phyloP scores from a whole-genome alignment of 2,329 filamentous ascomycete genomes.

The Raffaelea arxii region DNA sequence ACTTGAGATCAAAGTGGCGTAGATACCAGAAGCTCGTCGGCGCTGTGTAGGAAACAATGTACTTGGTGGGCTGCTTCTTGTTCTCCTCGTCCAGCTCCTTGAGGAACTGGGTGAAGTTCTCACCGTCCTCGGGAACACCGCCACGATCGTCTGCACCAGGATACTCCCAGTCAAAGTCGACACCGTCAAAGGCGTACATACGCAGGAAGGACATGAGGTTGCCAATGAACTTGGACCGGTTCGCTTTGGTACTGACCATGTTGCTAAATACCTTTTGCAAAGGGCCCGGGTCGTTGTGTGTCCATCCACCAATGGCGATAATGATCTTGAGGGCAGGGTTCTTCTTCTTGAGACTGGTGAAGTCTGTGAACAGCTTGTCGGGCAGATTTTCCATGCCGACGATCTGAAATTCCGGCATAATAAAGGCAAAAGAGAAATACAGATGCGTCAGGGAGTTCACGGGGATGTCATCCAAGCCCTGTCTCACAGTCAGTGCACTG shows the following conservation, averaged over 20 bases:
- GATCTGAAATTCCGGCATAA: background rate
- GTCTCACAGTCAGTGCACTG: no score
- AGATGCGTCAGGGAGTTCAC: background rate
- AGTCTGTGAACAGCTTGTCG: background rate
- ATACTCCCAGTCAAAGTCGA: conserved; percentile 17
- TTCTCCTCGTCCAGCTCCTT: conserved; percentile 26
- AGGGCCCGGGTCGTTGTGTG: background rate
- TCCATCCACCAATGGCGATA: background rate
- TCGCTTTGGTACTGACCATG: background rate
- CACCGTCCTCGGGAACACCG: conserved; percentile 10
- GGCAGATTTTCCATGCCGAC: background rate
- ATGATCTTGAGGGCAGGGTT: background rate
- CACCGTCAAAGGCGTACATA: conserved; percentile 15
- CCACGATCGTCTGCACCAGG: conserved; percentile 15
- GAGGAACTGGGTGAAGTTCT: conserved; percentile 12
- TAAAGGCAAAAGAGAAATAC: background rate
- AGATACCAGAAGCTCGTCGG: conserved; percentile 13
- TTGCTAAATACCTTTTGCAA: background rate
- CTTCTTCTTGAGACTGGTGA: background rate
- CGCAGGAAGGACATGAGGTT: conserved; percentile 12
- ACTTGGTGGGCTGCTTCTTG: no score
- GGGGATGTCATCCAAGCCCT: background rate
- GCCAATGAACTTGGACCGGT: conserved; percentile 8
- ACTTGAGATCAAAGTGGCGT: no score
- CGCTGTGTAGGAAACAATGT: conserved; percentile 1